Evolutionary conservation across 441 rosid genomes (phyloP), one percentile per base, ranked within the genome.

Genomic region (Theobroma grandiflorum): DNA sequence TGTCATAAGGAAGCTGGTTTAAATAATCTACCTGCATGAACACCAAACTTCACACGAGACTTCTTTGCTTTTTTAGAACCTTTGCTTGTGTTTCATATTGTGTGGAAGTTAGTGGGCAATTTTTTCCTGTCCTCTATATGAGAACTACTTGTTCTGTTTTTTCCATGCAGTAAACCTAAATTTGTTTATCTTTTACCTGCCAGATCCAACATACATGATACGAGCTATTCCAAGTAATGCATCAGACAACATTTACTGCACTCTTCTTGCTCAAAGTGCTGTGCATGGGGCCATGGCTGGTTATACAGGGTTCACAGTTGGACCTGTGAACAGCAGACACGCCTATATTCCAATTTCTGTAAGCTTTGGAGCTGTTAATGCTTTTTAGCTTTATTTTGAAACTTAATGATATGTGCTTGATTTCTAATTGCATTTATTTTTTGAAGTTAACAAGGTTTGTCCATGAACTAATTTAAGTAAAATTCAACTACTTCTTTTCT

Each of bases 281-380:
- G 92, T 92, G 78, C 94, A 92, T 86, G 94, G 96, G 82, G 96
- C 94, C 86, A 92, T 92, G 96, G 94, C 96, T 70, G 96, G 96
- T 79, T 91, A 81, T 86, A 86, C 94, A 6, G 96, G 94, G 77
- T 92, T 92, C 86, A 91, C 94, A 0, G 93, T 92, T 37, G 96
- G 96, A 63, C 96, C 93, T 57, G 96, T 92, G 65, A 92, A 92
- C 82, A 86, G 94, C 85, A 89, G 85, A 81, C 96, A 92, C 73
- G 93, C 94, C 65, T 90, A 90, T 80, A 92, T 92, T 74, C 96
- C 94, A 65, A 90, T 92, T 43, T 79, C 88, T 77, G 96, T 92
- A 84, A 83, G 91, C 82, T 78, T 74, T 49, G 16, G 3, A 45
- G 12, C 68, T 49, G n/a, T 18, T 33, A 62, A 52, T 55, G 63